Evolutionary conservation across 1,139 yeast genomes (phyloP).

Genomic region (Candida glucosophila): DNA sequence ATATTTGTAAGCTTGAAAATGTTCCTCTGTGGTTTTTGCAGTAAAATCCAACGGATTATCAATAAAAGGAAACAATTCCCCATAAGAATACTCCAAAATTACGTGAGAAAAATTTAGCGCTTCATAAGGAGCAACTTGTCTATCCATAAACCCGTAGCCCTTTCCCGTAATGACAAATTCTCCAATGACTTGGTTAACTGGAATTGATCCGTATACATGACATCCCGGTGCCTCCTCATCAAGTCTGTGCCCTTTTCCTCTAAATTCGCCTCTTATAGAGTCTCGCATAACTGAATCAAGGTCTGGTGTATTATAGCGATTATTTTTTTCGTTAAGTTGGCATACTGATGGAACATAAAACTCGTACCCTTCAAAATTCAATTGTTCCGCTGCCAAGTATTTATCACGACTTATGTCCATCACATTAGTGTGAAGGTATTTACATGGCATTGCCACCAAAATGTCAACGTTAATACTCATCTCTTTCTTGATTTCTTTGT

Average conservation of each 20-base stretch:
- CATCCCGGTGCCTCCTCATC: conserved; percentile 68
- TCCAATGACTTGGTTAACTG: conserved; percentile 81
- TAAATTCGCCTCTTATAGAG: conserved; percentile 56
- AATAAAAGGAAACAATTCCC: conserved; percentile 79
- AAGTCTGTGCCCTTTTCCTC: conserved; percentile 27
- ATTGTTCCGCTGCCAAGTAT: conserved; percentile 65
- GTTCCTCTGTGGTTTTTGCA: conserved; percentile 43
- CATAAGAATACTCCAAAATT: conserved; percentile 82
- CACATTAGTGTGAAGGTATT: conserved; percentile 64
- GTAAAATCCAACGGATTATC: conserved; percentile 81
- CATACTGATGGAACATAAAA: conserved; percentile 47
- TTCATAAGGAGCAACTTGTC: conserved; percentile 37
- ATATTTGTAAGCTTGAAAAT: conserved; percentile 48
- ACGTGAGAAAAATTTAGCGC: conserved; percentile 74
- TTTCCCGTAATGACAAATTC: conserved; percentile 77
- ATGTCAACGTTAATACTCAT: conserved; percentile 72
- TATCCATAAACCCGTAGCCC: conserved; percentile 52
- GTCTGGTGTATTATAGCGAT: conserved; percentile 51
- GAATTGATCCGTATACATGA: conserved; percentile 78
- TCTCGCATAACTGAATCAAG: conserved; percentile 58
- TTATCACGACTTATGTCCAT: conserved; percentile 72
- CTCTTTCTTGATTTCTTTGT: conserved; percentile 49
- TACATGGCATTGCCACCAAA: conserved; percentile 80
- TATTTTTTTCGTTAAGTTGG: conserved; percentile 33
- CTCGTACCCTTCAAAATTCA: conserved; percentile 56